Evolutionary conservation across 2,329 filamentous ascomycete genomes (phyloP), one percentile per base, ranked within the genome.

Genomic region (Fusarium chuoi): DNA sequence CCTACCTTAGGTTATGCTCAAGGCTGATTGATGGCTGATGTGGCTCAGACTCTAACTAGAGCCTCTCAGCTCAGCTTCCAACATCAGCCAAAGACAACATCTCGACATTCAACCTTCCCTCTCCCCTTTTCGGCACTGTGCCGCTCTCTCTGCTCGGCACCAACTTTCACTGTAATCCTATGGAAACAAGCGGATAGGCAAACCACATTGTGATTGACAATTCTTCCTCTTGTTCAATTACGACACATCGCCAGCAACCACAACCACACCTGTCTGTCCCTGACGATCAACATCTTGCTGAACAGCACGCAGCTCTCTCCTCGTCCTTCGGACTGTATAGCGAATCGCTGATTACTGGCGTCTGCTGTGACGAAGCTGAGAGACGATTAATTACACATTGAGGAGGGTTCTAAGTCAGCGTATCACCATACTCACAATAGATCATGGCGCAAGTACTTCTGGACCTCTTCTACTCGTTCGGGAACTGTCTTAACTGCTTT

Each of bases 401-500:
- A 52, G 28, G 39, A 49, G 42, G 45, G 26, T 15, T 8, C 26
- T 13, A 60, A 35, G 44, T 49, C 45, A 45, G 63, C 36, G 35
- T 55, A 45, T 59, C 41, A 55, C 30, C 36, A 58, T 41, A 61
- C 30, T 55, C 33, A 57, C 41, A 30, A 55, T 55, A 54, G 59
- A 74, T 73, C 79, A 96, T 96, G 94, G 90, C 93, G 80, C 92
- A 95, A 83, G 92, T 97, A 81, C 87, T 98, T 70, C 89, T 96
- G 75, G 96, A 98, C 82, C 87, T 97, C 41, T 86, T 98, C 76
- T 97, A 96, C 83, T 97, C 95, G 68, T 89, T 99, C 71, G 95
- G 94, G 73, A 97, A 95, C 85, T 98, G 96, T 87, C 91, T 98
- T 84, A 96, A 93, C 83, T 99, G 96, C 87, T 98, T 99, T 81